Evolutionary conservation across 2,329 filamentous ascomycete genomes (phyloP), one percentile per base, ranked within the genome.

Genomic region (Colletotrichum agaves): DNA sequence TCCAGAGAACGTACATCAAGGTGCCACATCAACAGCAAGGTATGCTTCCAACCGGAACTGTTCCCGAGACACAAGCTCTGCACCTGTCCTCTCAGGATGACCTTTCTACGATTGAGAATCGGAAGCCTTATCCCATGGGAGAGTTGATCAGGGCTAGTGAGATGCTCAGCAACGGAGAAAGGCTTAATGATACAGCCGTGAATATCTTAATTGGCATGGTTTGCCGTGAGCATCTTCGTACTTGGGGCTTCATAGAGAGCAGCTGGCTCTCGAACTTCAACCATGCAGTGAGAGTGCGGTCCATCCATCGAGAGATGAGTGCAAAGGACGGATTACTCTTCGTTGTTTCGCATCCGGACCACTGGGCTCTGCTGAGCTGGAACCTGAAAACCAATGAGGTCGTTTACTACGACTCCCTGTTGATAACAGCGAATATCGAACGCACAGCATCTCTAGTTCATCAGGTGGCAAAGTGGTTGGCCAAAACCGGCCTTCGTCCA

Each of bases 401-500:
- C 15, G 41, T 15, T 8, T 44, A 44, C 15, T n/a, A 15, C 41
- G 41, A 44, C 41, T 44, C 41, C 7, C n/a, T 15, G 12, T 44
- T 44, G 13, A 44, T 15, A 5, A 7, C 11, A 13, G 17, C 7
- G 15, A 44, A 12, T 8, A 44, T 44, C 12, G 11, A 8, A 44
- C 35, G 12, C 12, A 13, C 35, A 3, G 12, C 10, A 13, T 37
- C 10, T 37, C 8, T 37, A 1, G 5, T 37, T 37, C 7, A 3
- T 11, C 10, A 19, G 15, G 15, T 44, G 15, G 13, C 41, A 2
- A 8, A 44, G 17, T 44, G 41, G 47, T 50, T 50, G 10, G 21
- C 47, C 12, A 50, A 56, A 39, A 39, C 47, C 71, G 64, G 44
- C 43, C 62, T 31, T 15, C 11, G 15, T 19, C 41, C 41, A 15